These are phyloP conservation scores for Corinectria fuckeliana DNA, from an alignment of 2,329 filamentous ascomycete genomes.

Conservation along the genomic window DNA sequence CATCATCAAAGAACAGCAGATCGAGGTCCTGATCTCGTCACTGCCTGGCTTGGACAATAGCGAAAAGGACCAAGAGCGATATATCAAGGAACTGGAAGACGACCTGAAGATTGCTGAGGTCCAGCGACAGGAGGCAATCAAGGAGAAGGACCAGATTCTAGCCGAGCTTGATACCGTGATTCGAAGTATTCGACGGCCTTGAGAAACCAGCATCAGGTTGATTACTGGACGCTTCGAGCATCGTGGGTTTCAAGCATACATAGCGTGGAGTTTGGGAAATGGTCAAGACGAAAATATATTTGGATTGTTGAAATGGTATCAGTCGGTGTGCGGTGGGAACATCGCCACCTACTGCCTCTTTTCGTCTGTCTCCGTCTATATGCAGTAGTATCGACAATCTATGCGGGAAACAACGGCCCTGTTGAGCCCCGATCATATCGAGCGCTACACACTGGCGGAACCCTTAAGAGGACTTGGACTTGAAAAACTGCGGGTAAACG, in stretches of 20 bases:
- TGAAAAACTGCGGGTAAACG: constrained; percentile 88
- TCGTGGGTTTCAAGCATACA: constrained; percentile 8
- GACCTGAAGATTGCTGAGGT: constrained; percentile 68
- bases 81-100: constrained; percentile 69
- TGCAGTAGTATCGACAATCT: not conserved
- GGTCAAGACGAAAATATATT: not conserved
- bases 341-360: constrained; percentile 21
- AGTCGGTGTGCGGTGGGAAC: constrained; percentile 17
- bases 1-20: constrained; percentile 82
- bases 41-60: constrained; percentile 81
- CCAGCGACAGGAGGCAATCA: constrained; percentile 67
- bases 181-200: constrained; percentile 64
- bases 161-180: constrained; percentile 67
- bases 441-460: not conserved
- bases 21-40: constrained; percentile 76
- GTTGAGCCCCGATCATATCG: not conserved
- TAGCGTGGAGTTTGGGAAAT: constrained; percentile 24
- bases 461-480: constrained; percentile 46
- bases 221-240: not conserved
- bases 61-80: constrained; percentile 75
- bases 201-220: constrained; percentile 26
- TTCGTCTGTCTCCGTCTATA: not conserved
- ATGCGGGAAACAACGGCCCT: not conserved
- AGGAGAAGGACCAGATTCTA: constrained; percentile 68
- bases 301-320: constrained; percentile 21